Evolutionary conservation across 306 rosid genomes (phyloP).

Genomic region (Herpetospermum pedunculosum): DNA sequence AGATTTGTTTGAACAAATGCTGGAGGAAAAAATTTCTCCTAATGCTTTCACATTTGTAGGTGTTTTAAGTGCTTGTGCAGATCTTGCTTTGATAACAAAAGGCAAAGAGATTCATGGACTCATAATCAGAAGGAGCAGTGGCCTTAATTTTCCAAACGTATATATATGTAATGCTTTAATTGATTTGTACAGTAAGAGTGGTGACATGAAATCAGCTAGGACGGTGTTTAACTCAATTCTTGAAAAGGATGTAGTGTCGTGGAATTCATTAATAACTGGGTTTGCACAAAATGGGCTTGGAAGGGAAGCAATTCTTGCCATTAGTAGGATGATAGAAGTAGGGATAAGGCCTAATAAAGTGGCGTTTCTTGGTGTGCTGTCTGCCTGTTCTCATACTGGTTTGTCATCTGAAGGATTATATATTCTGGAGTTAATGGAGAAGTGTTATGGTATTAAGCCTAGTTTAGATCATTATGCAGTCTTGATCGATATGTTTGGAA

Average conservation of each 20-base stretch:
- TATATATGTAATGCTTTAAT: constrained; percentile 37
- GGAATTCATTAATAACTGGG: constrained; percentile 45
- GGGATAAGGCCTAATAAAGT: constrained; percentile 41
- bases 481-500: constrained; percentile 49
- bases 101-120: constrained; percentile 49
- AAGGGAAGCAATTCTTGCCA: constrained; percentile 25
- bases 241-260: constrained; percentile 33
- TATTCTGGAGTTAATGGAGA: constrained; percentile 38
- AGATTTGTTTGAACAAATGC: constrained; percentile 33
- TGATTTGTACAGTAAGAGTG: constrained; percentile 50
- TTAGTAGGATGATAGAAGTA: constrained; percentile 41
- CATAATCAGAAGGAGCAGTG: constrained; percentile 21
- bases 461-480: constrained; percentile 43
- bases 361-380: constrained; percentile 42
- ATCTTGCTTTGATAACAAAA: constrained; percentile 29
- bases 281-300: constrained; percentile 49
- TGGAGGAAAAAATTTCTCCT: constrained; percentile 23
- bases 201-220: constrained; percentile 43
- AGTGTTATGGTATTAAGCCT: constrained; percentile 25
- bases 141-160: constrained; percentile 23
- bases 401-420: constrained; percentile 31
- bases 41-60: constrained; percentile 35
- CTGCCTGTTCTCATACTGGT: constrained; percentile 58
- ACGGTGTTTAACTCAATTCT: constrained; percentile 27
- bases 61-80: constrained; percentile 45